Conservation (phyloP, 129 eudicot species). For the Flaveria trinervia region DNA sequence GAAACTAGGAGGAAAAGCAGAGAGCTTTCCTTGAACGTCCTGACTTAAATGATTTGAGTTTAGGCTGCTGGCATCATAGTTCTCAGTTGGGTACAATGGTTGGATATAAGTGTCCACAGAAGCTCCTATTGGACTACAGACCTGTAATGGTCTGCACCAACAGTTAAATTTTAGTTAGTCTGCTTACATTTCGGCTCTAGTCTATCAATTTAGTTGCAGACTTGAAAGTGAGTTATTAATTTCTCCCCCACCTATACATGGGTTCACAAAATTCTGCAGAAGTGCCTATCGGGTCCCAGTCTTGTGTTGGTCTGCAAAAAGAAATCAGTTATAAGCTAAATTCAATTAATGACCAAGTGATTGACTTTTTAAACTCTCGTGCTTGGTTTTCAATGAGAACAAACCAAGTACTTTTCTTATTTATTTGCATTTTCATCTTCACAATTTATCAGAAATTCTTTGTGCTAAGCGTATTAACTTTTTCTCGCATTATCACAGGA, state of each 20-base stretch:
- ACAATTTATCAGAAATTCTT: not conserved
- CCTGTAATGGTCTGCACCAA: slow-evolving; percentile 51
- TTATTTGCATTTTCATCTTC: not conserved
- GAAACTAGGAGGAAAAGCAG: slow-evolving; percentile 80
- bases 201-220: slow-evolving; percentile 10
- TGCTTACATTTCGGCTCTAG: slow-evolving; percentile 19
- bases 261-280: slow-evolving; percentile 22
- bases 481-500: slow-evolving; percentile 12
- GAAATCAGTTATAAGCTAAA: slow-evolving; percentile 2
- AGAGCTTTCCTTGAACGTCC: slow-evolving; percentile 44
- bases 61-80: slow-evolving; percentile 34
- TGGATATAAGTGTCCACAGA: slow-evolving; percentile 40
- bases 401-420: not conserved
- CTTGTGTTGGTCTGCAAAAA: slow-evolving; percentile 50
- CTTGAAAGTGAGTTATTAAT: slow-evolving; percentile 15
- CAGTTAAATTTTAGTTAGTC: slow-evolving; percentile 18
- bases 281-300: slow-evolving; percentile 40
- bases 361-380: not conserved
- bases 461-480: not conserved
- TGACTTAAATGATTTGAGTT: slow-evolving; percentile 28
- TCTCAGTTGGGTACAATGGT: slow-evolving; percentile 21
- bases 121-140: slow-evolving; percentile 39
- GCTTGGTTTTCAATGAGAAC: not conserved
- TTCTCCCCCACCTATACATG: slow-evolving; percentile 30
- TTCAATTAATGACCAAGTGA: not conserved